Conservation (phyloP, 148 eudicot genomes). For the Cornus controversa region DNA sequence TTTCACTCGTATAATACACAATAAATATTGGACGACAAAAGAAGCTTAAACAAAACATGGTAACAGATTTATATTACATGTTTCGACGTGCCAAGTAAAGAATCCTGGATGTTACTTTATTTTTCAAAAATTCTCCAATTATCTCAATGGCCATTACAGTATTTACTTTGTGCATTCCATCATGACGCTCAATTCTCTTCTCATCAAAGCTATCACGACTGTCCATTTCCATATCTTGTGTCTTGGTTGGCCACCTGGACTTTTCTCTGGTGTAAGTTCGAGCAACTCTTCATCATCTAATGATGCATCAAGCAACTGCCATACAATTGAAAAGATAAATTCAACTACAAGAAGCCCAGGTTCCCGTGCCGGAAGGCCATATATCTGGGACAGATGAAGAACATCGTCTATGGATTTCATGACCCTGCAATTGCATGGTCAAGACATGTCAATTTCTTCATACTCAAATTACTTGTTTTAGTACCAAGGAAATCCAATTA, state of each 20-base stretch:
- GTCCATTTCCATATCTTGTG: constrained; percentile 74
- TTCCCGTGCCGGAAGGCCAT: constrained; percentile 56
- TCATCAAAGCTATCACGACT: constrained; percentile 37
- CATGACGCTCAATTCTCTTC: constrained; percentile 45
- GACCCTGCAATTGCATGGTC: constrained; percentile 56
- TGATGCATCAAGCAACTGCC: constrained; percentile 89
- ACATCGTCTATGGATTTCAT: constrained; percentile 75
- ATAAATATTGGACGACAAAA: background rate
- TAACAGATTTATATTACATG: constrained; percentile 44
- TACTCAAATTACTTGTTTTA: background rate
- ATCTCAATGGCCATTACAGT: constrained; percentile 75
- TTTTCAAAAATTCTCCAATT: constrained; percentile 58
- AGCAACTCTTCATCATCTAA: constrained; percentile 85
- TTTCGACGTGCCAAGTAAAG: constrained; percentile 80
- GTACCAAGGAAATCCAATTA: background rate
- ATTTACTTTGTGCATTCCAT: constrained; percentile 48
- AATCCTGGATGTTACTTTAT: constrained; percentile 63
- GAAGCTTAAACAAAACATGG: background rate
- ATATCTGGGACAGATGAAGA: constrained; percentile 64
- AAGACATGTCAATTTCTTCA: background rate
- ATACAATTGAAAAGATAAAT: constrained; percentile 65
- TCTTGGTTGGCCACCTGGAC: constrained; percentile 57
- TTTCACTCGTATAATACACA: constrained; percentile 1
- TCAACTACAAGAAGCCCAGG: constrained; percentile 72
- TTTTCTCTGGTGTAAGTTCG: constrained; percentile 64